Evolutionary conservation across 1,284 basidiomycete species (phyloP).

Genomic region (Exsudoporus floridanus): DNA sequence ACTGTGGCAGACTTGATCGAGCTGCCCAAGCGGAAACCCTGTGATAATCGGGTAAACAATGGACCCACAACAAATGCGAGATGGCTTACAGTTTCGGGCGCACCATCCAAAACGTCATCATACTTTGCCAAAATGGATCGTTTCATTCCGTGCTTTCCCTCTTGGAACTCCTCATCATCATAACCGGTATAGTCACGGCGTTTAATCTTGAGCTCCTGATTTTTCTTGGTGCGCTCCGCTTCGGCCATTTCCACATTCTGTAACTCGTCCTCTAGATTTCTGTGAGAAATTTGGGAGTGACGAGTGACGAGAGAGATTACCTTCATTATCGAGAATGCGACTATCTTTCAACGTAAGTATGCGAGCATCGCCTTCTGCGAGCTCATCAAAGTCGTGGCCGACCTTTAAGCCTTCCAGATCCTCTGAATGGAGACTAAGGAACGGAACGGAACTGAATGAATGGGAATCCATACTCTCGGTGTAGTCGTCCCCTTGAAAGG

Average conservation of each 20-base stretch:
- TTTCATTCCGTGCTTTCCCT: constrained; percentile 74
- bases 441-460: background rate
- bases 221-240: constrained; percentile 75
- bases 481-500: constrained; percentile 70
- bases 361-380: constrained; percentile 90
- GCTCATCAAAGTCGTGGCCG: constrained; percentile 87
- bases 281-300: constrained; percentile 7
- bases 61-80: background rate
- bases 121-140: constrained; percentile 91
- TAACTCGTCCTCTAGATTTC: constrained; percentile 84
- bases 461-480: constrained; percentile 63
- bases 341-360: constrained; percentile 97
- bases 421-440: constrained; percentile 42
- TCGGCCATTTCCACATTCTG: constrained; percentile 94
- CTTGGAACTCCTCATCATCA: constrained; percentile 91
- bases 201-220: constrained; percentile 85
- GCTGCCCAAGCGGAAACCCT: constrained; percentile 82
- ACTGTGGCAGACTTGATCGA: constrained; percentile 43
- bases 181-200: constrained; percentile 91
- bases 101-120: constrained; percentile 81
- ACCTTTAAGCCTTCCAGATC: constrained; percentile 95
- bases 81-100: constrained; percentile 58
- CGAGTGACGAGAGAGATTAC: constrained; percentile 40
- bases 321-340: constrained; percentile 90
- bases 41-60: constrained; percentile 9